Evolutionary conservation across 352 stramenopile genomes (phyloP), one percentile per base, ranked within the genome.

Genomic region (Albugo candida): DNA sequence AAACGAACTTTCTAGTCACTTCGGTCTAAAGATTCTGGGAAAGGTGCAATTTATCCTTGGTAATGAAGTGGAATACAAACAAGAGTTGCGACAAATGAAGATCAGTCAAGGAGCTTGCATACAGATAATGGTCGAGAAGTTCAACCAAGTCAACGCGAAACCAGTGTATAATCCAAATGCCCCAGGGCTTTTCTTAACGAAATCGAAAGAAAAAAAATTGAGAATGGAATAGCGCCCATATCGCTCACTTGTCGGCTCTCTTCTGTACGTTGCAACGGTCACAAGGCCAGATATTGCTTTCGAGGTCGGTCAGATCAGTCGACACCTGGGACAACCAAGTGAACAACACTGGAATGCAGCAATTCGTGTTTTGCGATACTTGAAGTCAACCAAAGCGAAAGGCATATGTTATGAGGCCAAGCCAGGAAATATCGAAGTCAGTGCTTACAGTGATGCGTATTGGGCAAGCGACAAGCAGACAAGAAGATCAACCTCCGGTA

Each of bases 71-170:
- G 41, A 59, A 6, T 47, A 55, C 21, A 45, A 59, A 16, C 18
- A 38, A 34, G 11, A 2, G 0, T 42, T 31, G 5, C 36, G 13
- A 13, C 50, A 19, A 36, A 36, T 54, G 2, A 61, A 55, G 34
- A 54, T 65, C 14, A 60, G 54, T 18, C 47, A 60, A 17, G 55
- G 46, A 0, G 37, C 46, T 13, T 65, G 55, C 38, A 57, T 60
- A 34, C 34, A 59, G n/a, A 53, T 60, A 13, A 31, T 61, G 11
- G 14, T 21, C 4, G 17, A 37, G 24, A 41, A 19, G 6, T 6
- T 21, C 2, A 48, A 43, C 38, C 38, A 43, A 24, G 19, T 21
- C 17, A 21, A 8, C 8, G 38, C 38, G 19, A 43, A 43, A 43
- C 8, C 38, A 19, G 38, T 21, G 17, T 19, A 21, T 43, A 2